These are phyloP conservation scores for Yamadazyma insecticola DNA, from an alignment of 805 yeast genomes.

Conservation along the genomic window DNA sequence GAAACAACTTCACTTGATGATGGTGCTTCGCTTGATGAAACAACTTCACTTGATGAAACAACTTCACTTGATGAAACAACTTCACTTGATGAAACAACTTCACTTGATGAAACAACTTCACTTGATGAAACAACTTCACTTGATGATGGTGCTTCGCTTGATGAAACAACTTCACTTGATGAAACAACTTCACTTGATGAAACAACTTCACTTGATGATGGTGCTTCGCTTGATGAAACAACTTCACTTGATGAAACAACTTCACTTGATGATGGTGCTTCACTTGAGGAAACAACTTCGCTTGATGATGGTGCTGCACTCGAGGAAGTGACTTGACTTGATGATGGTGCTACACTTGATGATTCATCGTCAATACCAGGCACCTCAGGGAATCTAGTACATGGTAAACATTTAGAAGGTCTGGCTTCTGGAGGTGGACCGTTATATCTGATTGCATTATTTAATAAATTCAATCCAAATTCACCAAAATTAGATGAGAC, in stretches of 20 bases:
- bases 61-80: background rate
- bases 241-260: background rate
- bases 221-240: background rate
- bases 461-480: constrained; percentile 7
- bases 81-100: constrained; percentile 1
- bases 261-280: background rate
- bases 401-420: constrained; percentile 11
- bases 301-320: constrained; percentile 1
- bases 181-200: background rate
- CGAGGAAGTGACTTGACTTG: background rate
- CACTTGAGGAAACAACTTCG: constrained; percentile 1
- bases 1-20: constrained; percentile 4
- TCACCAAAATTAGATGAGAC: constrained; percentile 9
- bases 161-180: background rate
- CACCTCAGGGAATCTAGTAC: constrained; percentile 8
- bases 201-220: background rate
- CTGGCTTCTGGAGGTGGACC: constrained; percentile 12
- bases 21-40: constrained; percentile 1
- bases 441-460: constrained; percentile 10
- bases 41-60: background rate
- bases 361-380: constrained; percentile 11
- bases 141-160: background rate
- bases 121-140: background rate
- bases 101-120: background rate
- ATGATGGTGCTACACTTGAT: constrained; percentile 1